Percentiles rank a stretch among this genome's conserved stretches.
Evolutionary conservation across 805 yeast species (phyloP).

Genomic region (Kregervanrija pseudodelftensis): DNA sequence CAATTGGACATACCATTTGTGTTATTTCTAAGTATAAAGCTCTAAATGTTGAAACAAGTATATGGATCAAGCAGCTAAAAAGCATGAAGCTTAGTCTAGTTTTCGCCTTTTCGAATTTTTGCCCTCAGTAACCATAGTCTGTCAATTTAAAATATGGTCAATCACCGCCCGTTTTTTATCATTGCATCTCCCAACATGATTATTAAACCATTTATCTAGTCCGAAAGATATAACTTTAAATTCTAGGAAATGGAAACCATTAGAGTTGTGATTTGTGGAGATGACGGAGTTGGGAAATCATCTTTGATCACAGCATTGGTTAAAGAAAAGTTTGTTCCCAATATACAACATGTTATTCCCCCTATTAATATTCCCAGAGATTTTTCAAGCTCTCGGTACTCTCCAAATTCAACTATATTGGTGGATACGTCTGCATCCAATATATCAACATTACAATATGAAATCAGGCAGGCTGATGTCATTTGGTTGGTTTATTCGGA

Average conservation of each 20-base stretch:
- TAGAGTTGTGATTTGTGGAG: constrained; percentile 89
- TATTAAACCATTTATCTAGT: no score
- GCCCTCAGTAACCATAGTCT: no score
- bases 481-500: constrained; percentile 93
- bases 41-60: no score
- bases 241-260: constrained; percentile 38
- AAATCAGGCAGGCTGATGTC: constrained; percentile 79
- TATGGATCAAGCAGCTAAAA: no score
- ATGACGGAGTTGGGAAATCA: constrained; percentile 84
- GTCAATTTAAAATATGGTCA: no score
- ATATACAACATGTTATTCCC: constrained; percentile 72
- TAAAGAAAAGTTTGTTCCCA: constrained; percentile 74
- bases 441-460: constrained; percentile 51
- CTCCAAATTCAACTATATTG: constrained; percentile 60
- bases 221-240: no score
- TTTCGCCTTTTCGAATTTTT: no score
- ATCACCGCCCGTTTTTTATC: no score
- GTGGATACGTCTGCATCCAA: constrained; percentile 78
- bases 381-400: constrained; percentile 49
- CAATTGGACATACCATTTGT: no score
- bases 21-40: no score
- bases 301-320: constrained; percentile 72
- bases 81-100: no score
- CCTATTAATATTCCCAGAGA: constrained; percentile 78
- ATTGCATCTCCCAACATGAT: no score